Evolutionary conservation across 1,139 yeast genomes (phyloP).

Genomic region (Suhomyces bokatorum): DNA sequence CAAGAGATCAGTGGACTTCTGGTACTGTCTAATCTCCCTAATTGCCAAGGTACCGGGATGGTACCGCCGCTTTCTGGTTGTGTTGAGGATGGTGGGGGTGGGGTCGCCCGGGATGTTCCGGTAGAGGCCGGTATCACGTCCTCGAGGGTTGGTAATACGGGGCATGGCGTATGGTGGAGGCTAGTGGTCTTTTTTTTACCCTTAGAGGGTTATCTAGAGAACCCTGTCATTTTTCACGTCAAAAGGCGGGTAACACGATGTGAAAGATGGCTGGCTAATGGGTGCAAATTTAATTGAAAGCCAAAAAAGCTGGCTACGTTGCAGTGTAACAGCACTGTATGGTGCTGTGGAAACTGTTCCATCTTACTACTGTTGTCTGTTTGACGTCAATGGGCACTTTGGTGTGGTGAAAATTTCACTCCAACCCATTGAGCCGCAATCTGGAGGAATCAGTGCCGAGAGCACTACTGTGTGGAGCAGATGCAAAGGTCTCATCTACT

Average conservation of each 20-base stretch:
- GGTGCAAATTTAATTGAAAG: not conserved
- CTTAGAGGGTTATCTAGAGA: constrained; percentile 1
- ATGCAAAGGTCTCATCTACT: too few relatives aligned
- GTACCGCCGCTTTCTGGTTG: constrained; percentile 48
- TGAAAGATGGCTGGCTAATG: constrained; percentile 11
- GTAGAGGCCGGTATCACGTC: constrained; percentile 38
- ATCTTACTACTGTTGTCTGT: too few relatives aligned
- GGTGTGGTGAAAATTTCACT: too few relatives aligned
- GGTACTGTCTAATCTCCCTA: constrained; percentile 77
- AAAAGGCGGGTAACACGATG: constrained; percentile 8
- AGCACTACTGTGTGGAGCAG: too few relatives aligned
- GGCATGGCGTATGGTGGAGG: constrained; percentile 2
- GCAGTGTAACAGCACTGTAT: not conserved
- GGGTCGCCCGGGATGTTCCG: constrained; percentile 44
- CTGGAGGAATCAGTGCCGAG: too few relatives aligned
- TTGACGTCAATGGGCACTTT: too few relatives aligned
- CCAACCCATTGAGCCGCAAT: too few relatives aligned
- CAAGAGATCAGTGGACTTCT: constrained; percentile 73
- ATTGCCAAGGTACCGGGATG: constrained; percentile 76
- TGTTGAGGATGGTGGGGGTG: constrained; percentile 21
- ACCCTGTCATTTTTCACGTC: constrained; percentile 3
- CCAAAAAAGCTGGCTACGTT: not conserved
- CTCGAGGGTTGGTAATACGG: constrained; percentile 15
- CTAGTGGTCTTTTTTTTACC: not conserved
- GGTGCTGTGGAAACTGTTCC: not conserved